These are phyloP conservation scores for Solanum hybrid DNA, from an alignment of 305 asterid species.

Conservation along the genomic window DNA sequence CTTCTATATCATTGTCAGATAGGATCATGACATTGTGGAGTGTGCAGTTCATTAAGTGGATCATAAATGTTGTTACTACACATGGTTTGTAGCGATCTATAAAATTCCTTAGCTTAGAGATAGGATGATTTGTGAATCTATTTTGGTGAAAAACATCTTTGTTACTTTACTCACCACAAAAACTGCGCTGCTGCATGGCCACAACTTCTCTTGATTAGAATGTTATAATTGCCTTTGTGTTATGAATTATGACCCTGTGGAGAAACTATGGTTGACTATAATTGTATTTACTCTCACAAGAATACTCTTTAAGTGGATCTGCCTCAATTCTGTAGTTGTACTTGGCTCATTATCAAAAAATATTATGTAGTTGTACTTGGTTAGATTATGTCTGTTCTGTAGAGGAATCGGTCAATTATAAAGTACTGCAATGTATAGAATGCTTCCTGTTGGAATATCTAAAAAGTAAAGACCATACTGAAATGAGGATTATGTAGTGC, in stretches of 20 bases:
- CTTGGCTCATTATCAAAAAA: background rate
- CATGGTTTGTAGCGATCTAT: background rate
- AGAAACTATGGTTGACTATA: background rate
- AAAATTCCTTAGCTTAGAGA: background rate
- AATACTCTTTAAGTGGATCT: background rate
- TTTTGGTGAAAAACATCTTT: background rate
- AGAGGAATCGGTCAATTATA: background rate
- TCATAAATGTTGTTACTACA: background rate
- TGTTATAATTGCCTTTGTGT: background rate
- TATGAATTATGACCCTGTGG: background rate
- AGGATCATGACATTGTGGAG: background rate
- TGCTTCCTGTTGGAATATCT: background rate
- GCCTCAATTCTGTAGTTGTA: background rate
- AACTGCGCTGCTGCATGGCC: background rate
- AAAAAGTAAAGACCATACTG: background rate
- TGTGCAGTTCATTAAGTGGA: background rate
- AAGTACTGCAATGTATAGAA: background rate
- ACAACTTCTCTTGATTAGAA: background rate
- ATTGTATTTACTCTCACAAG: background rate
- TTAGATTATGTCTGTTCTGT: background rate
- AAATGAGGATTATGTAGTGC: background rate
- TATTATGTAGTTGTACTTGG: background rate
- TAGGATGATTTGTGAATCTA: background rate
- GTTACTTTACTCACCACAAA: background rate
- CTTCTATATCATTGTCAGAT: background rate